A percentile compares a stretch with the other conserved stretches of the same genome.
These are phyloP conservation scores for Trametes gibbosa DNA, from an alignment of 768 basidiomycete species.

Conservation along the genomic window DNA sequence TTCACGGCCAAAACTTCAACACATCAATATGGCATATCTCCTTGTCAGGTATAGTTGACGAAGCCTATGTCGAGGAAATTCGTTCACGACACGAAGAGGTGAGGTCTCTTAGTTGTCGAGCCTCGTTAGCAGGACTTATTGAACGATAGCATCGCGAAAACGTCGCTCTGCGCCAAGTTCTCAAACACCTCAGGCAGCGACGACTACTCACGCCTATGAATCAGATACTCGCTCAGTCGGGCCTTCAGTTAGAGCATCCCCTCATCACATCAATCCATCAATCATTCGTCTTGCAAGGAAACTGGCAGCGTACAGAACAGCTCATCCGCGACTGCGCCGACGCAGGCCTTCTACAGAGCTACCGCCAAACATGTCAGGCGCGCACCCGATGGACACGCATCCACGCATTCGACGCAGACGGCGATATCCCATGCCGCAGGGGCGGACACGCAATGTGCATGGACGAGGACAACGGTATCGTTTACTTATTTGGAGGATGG, in stretches of 20 bases:
- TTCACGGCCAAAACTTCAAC: slow-evolving; percentile 71
- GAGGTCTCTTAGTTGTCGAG: slow-evolving; percentile 17
- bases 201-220: slow-evolving; percentile 66
- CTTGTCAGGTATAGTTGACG: slow-evolving; percentile 57
- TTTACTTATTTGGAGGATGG: slow-evolving; percentile 82
- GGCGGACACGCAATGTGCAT: slow-evolving; percentile 85
- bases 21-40: slow-evolving; percentile 77
- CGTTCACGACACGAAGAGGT: slow-evolving; percentile 62
- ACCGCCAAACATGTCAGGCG: slow-evolving; percentile 56
- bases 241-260: slow-evolving; percentile 65
- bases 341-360: slow-evolving; percentile 59
- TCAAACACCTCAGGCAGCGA: slow-evolving; percentile 77
- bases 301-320: slow-evolving; percentile 58
- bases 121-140: background rate
- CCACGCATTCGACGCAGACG: slow-evolving; percentile 57
- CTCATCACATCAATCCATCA: slow-evolving; percentile 64
- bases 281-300: slow-evolving; percentile 60
- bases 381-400: slow-evolving; percentile 61
- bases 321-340: slow-evolving; percentile 49
- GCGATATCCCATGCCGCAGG: slow-evolving; percentile 62
- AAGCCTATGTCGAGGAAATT: slow-evolving; percentile 54
- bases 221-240: slow-evolving; percentile 52
- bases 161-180: slow-evolving; percentile 59
- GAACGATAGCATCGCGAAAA: slow-evolving; percentile 60
- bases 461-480: slow-evolving; percentile 55